These are phyloP conservation scores for Cystobasidiaceae sp. DNA, from an alignment of 1,284 basidiomycete genomes.

Conservation along the genomic window DNA sequence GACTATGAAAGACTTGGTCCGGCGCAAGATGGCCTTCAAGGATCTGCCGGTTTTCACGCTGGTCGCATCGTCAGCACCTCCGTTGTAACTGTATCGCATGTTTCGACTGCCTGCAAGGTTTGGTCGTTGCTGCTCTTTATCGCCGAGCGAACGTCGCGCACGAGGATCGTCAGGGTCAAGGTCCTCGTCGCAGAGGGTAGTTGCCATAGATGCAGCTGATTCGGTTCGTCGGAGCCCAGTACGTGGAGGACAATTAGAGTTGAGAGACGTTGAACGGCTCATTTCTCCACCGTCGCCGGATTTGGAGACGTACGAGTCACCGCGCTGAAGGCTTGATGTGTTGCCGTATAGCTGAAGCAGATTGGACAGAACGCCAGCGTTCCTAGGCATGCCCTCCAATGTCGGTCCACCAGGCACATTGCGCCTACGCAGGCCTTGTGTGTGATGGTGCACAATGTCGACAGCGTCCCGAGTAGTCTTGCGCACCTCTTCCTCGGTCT, in stretches of 20 bases:
- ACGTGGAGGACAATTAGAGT: not conserved
- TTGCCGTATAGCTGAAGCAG: constrained; percentile 37
- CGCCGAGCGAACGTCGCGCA: not conserved
- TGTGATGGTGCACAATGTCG: constrained; percentile 24
- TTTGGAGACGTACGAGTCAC: not conserved
- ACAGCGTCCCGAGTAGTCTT: constrained; percentile 19
- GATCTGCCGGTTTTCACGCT: constrained; percentile 4
- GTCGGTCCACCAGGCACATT: not conserved
- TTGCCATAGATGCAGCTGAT: not conserved
- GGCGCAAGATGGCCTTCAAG: constrained; percentile 9
- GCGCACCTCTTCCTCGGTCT: constrained; percentile 26
- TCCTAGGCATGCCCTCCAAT: not conserved
- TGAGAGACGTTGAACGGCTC: not conserved
- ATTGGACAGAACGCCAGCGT: constrained; percentile 36
- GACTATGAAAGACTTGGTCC: constrained; percentile 17
- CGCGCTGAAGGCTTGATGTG: not conserved
- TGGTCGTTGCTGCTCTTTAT: constrained; percentile 7
- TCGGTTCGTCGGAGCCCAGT: constrained; percentile 14
- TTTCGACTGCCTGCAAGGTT: not conserved
- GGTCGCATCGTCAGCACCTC: not conserved
- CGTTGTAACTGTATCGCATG: not conserved
- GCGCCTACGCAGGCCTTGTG: not conserved
- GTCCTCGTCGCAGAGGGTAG: constrained; percentile 4
- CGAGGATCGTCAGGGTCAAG: constrained; percentile 7
- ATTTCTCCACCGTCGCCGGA: constrained; percentile 6